A percentile compares a stretch with the other conserved stretches of the same genome.
These are phyloP conservation scores for Penicillium oxalicum DNA, from an alignment of 2,329 filamentous ascomycete species.

Conservation along the genomic window DNA sequence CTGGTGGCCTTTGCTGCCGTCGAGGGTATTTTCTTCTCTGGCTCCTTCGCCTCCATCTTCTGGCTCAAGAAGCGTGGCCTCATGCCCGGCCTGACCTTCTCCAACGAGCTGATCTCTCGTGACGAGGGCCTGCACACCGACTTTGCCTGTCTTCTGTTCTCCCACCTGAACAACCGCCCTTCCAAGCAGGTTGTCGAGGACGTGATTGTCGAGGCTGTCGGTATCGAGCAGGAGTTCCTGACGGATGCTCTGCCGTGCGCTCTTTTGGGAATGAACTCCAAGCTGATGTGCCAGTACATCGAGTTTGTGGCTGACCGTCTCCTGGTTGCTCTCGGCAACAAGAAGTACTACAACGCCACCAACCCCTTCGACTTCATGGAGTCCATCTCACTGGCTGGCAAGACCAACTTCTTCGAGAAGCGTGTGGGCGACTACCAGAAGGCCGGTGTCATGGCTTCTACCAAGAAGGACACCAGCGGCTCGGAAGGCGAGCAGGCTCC, in stretches of 20 bases:
- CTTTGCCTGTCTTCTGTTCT: constrained; percentile 95
- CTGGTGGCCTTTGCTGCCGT: constrained; percentile 95
- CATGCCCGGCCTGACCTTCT: constrained; percentile 98
- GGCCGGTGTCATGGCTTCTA: constrained; percentile 94
- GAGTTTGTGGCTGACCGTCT: constrained; percentile 98
- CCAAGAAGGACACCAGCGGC: constrained; percentile 58
- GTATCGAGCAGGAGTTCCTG: constrained; percentile 95
- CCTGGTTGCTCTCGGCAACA: constrained; percentile 84
- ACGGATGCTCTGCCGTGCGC: constrained; percentile 89
- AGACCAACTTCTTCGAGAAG: constrained; percentile 99
- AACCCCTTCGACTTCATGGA: constrained; percentile 99
- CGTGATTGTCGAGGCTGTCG: constrained; percentile 90
- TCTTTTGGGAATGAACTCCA: constrained; percentile 95
- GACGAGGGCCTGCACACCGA: constrained; percentile 99
- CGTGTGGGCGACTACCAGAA: constrained; percentile 99
- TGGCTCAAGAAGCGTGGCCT: constrained; percentile 99
- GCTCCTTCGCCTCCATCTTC: constrained; percentile 98
- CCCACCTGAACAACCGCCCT: constrained; percentile 90
- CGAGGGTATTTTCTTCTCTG: constrained; percentile 99
- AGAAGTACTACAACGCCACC: constrained; percentile 83
- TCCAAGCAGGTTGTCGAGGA: constrained; percentile 71
- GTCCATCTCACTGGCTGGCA: constrained; percentile 96
- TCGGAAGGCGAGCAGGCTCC: constrained; percentile 41
- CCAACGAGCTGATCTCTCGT: constrained; percentile 98
- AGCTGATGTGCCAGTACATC: constrained; percentile 99